A percentile compares a stretch with the other conserved stretches of the same genome.
phyloP scores from a whole-genome alignment of 768 basidiomycete species.

The Macrocybe gigantea region DNA sequence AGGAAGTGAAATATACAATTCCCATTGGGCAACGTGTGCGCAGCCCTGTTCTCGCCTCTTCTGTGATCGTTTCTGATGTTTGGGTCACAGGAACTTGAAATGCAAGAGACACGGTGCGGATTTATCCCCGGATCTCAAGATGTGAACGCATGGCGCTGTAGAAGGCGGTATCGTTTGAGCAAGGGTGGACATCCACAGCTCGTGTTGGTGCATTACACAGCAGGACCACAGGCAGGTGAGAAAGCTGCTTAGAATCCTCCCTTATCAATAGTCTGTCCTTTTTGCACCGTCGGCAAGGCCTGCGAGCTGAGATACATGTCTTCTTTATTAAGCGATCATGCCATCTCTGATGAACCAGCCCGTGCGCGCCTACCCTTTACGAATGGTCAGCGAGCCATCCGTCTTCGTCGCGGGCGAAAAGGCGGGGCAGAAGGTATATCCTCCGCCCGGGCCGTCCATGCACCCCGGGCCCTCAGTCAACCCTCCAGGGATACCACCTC shows the following conservation, averaged over 20 bases:
- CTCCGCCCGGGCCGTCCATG: slow-evolving; percentile 26
- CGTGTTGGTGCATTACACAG: slow-evolving; percentile 72
- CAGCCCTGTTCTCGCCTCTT: slow-evolving; percentile 29
- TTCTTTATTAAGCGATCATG: slow-evolving; percentile 41
- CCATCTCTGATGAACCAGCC: slow-evolving; percentile 55
- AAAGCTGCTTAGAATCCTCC: slow-evolving; percentile 8
- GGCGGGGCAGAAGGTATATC: slow-evolving; percentile 60
- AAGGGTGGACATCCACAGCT: slow-evolving; percentile 73
- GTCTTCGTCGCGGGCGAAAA: slow-evolving; percentile 72
- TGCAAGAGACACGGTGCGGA: slow-evolving; percentile 67
- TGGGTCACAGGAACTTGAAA: slow-evolving; percentile 62
- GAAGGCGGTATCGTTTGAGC: slow-evolving; percentile 64
- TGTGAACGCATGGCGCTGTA: slow-evolving; percentile 55
- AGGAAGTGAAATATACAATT: slow-evolving; percentile 56
- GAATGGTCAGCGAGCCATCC: slow-evolving; percentile 56
- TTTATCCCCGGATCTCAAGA: slow-evolving; percentile 69
- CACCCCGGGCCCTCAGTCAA: slow-evolving; percentile 13
- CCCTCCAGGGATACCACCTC: slow-evolving; percentile 17
- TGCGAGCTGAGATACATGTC: slow-evolving; percentile 1
- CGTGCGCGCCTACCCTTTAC: slow-evolving; percentile 67
- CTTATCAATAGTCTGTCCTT: too few relatives aligned
- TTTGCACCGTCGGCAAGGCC: too few relatives aligned
- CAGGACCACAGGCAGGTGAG: slow-evolving; percentile 60
- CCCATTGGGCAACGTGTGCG: slow-evolving; percentile 27
- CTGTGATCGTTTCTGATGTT: too few relatives aligned